These are phyloP conservation scores for Monosporascus sp. DNA, from an alignment of 2,329 filamentous ascomycete species.

Conservation along the genomic window DNA sequence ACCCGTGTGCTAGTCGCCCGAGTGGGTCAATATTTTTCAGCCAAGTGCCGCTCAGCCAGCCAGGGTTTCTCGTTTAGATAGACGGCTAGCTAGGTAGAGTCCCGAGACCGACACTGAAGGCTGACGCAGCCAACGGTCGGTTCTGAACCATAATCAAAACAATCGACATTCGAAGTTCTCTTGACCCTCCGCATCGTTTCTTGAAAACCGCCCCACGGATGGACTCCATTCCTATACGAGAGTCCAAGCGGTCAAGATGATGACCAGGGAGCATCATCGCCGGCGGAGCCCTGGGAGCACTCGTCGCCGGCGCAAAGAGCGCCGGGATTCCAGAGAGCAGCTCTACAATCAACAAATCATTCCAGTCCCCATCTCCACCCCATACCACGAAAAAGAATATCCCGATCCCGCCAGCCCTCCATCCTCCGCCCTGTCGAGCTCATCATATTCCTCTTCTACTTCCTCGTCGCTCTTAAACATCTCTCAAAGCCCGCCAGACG, in stretches of 20 bases:
- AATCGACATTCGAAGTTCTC: constrained; percentile 3
- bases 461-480: constrained; percentile 62
- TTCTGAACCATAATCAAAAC: constrained; percentile 10
- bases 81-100: no score
- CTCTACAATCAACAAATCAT: constrained; percentile 19
- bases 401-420: constrained; percentile 13
- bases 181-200: constrained; percentile 1
- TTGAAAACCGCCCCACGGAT: constrained; percentile 14
- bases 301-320: constrained; percentile 44
- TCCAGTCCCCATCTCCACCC: constrained; percentile 10
- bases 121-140: background rate
- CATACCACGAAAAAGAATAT: constrained; percentile 13
- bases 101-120: no score
- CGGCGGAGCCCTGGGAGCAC: constrained; percentile 51
- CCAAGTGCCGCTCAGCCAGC: background rate
- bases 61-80: no score
- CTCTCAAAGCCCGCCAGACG: constrained; percentile 46
- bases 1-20: background rate
- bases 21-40: background rate
- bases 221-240: constrained; percentile 13
- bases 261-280: constrained; percentile 44
- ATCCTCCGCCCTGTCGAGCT: constrained; percentile 25
- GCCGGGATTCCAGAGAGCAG: constrained; percentile 36
- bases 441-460: constrained; percentile 44
- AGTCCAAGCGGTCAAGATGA: constrained; percentile 35